Base-by-base conservation (phyloP, 768 basidiomycete genomes). In the Pleurotus platypus region DNA sequence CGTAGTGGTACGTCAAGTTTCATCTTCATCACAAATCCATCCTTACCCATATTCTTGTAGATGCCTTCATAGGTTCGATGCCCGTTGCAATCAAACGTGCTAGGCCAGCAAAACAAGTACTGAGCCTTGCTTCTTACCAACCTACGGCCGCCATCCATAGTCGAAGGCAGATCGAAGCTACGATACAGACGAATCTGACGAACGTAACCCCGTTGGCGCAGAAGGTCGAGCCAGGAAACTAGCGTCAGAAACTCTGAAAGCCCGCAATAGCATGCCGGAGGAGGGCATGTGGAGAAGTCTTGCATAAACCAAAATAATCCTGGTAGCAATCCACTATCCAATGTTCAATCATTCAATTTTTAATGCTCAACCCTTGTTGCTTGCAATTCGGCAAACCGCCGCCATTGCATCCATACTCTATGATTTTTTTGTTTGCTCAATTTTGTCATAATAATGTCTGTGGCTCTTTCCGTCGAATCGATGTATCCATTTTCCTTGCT, bases 261-360 rank as follows among this genome's bases (percentile, higher is more conserved):
- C 82, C 18, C 79, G 88, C 49, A 87, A 81, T 61, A 78, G 82
- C 68, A 61, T 91, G 22, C 90, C 90, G 2, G 79, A 78, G 58
- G 79, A 78, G 57, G 86, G 89, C 38, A 90, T 91, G 89, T 92
- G 89, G 88, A 78, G 88, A 64, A 91, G 90, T 73, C 72, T 92
- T 63, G 89, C 85, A 24, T 68, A 66, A 39, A 69, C 60, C 66
- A 49, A 15, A 43, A 15, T 2, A 13, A 20, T 30, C 42, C 42
- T 43, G 42, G 42, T 20, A n/a, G 13, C 15, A 15, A 7, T 43
- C 11, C 40, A 43, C 18, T 11, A 2, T 43, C 18, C 40, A 27
- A 8, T 20, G 20, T 20, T 20, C 20, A 20, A 20, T 20, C 42
- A 20, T 43, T 15, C 42, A 20, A 20, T 20, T 20, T 20, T 20